Evolutionary conservation across 2,329 filamentous ascomycete genomes (phyloP).

Genomic region (Gaeumannomyces tritici): DNA sequence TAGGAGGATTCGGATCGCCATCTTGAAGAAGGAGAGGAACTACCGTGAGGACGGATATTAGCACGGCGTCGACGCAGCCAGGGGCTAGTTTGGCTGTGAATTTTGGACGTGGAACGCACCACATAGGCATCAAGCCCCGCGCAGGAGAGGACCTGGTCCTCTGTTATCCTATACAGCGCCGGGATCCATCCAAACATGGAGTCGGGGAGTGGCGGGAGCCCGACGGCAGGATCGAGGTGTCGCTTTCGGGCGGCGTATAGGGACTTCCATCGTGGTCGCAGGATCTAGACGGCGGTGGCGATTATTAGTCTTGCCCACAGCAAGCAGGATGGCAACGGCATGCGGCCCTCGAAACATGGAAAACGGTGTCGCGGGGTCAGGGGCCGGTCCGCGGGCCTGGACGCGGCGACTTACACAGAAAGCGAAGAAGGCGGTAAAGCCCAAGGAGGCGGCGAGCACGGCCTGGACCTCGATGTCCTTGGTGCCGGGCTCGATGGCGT

Average conservation of each 20-base stretch:
- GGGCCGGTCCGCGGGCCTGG: too few species aligned
- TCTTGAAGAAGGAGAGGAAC: slow-evolving; percentile 93
- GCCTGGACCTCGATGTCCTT: slow-evolving; percentile 55
- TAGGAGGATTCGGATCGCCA: slow-evolving; percentile 76
- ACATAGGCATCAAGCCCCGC: slow-evolving; percentile 94
- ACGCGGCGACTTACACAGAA: slow-evolving; percentile 54
- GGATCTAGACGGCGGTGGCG: slow-evolving; percentile 38
- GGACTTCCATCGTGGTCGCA: slow-evolving; percentile 84
- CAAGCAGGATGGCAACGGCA: too few species aligned
- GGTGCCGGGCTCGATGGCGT: slow-evolving; percentile 22
- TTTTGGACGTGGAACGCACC: slow-evolving; percentile 32
- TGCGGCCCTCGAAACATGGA: too few species aligned
- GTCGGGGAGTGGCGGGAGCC: slow-evolving; percentile 71
- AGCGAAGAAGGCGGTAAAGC: slow-evolving; percentile 59
- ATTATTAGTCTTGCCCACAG: not conserved
- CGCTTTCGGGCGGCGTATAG: slow-evolving; percentile 85
- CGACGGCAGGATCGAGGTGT: slow-evolving; percentile 47
- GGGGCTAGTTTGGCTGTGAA: not conserved
- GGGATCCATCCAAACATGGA: slow-evolving; percentile 91
- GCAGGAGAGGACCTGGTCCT: slow-evolving; percentile 81
- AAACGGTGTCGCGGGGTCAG: too few species aligned
- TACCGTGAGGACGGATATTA: slow-evolving; percentile 14
- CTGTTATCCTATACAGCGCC: slow-evolving; percentile 71
- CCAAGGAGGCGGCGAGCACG: slow-evolving; percentile 60
- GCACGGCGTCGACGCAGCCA: not conserved